Conservation (phyloP, 2,329 filamentous ascomycete genomes). For the Rosellinia necatrix region DNA sequence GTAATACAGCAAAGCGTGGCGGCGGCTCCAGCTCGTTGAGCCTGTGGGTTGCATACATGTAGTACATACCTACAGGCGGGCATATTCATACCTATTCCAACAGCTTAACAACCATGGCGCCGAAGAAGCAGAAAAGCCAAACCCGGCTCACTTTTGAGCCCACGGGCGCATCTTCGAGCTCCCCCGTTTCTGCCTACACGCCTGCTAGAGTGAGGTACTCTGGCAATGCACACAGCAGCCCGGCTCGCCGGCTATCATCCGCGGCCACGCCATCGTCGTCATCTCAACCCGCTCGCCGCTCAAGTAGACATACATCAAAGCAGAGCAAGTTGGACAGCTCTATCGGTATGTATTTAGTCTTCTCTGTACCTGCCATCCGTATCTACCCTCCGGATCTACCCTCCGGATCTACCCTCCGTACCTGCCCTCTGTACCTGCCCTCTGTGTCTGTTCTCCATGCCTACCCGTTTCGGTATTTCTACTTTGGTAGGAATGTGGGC, state of each 20-base stretch:
- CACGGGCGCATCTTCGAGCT: constrained; percentile 26
- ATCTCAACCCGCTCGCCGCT: constrained; percentile 2
- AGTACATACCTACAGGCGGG: not conserved
- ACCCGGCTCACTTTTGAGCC: constrained; percentile 42
- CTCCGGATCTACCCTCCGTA: no score
- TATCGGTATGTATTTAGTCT: constrained; percentile 25
- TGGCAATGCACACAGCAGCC: constrained; percentile 26
- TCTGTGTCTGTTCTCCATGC: no score
- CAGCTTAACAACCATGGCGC: constrained; percentile 27
- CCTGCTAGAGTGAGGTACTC: constrained; percentile 39
- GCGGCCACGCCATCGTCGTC: constrained; percentile 6
- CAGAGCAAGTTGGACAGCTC: constrained; percentile 26
- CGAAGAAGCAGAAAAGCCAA: constrained; percentile 35
- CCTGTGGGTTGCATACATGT: not conserved
- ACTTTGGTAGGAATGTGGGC: not conserved
- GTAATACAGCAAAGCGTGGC: no score
- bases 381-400: no score
- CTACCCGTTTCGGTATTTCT: not conserved
- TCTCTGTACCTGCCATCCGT: not conserved
- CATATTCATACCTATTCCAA: not conserved
- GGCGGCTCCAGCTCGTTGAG: not conserved
- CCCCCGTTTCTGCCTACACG: constrained; percentile 31
- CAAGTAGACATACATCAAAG: constrained; percentile 13
- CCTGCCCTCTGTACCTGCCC: no score
- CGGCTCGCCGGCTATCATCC: constrained; percentile 13